Conservation (phyloP, 1,284 basidiomycete genomes). For the Tranzscheliella williamsii region DNA sequence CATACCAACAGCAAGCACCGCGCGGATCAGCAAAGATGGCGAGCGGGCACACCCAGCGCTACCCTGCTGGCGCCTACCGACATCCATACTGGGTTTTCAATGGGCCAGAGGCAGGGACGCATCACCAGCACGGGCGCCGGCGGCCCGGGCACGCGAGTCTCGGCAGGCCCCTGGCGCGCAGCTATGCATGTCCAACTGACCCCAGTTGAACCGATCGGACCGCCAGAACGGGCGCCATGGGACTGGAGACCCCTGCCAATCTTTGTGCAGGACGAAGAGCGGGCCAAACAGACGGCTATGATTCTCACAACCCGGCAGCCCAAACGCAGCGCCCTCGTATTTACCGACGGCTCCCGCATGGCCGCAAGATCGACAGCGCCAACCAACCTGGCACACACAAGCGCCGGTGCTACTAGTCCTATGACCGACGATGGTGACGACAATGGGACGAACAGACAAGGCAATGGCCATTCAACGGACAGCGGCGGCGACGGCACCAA, state of each 20-base stretch:
- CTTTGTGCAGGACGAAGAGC: neutral
- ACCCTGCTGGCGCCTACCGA: neutral
- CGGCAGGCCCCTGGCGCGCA: neutral
- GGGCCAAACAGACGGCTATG: neutral
- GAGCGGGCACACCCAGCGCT: too few species aligned
- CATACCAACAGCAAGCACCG: too few species aligned
- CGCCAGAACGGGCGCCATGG: neutral
- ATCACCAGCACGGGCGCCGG: neutral
- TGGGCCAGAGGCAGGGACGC: neutral
- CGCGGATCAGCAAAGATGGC: too few species aligned
- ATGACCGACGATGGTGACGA: neutral
- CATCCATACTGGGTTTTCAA: neutral
- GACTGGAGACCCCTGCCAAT: neutral
- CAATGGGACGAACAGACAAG: too few species aligned
- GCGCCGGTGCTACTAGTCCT: too few species aligned
- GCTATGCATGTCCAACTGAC: neutral
- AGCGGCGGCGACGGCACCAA: too few species aligned
- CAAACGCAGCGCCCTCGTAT: neutral
- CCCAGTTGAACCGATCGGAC: neutral
- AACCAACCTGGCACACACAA: too few species aligned
- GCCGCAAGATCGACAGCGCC: too few species aligned
- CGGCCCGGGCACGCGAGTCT: neutral
- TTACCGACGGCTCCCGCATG: neutral
- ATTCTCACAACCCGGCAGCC: neutral
- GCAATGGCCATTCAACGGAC: too few species aligned